Evolutionary conservation across 805 yeast species (phyloP).

Genomic region (Cyberlindnera suaveolens): DNA sequence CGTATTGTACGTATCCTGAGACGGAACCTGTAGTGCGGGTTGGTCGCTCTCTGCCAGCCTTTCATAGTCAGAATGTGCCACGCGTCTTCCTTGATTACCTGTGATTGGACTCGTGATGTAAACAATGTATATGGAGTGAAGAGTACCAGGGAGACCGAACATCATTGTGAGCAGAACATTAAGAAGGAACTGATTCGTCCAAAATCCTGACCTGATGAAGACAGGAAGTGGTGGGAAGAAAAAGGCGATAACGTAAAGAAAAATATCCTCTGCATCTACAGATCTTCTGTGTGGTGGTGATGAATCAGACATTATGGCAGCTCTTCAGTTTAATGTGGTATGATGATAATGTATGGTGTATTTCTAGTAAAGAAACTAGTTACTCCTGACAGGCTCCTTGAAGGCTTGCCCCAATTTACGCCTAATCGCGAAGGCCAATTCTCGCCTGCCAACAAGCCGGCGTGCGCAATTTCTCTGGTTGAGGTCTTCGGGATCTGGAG

Average conservation of each 20-base stretch:
- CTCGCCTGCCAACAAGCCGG: too few relatives aligned
- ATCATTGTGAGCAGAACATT: conserved; percentile 62
- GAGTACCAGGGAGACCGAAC: conserved; percentile 72
- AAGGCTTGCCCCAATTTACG: too few relatives aligned
- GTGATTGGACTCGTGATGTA: conserved; percentile 18
- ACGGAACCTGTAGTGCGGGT: neutral
- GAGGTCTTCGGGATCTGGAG: too few relatives aligned
- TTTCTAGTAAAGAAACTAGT: too few relatives aligned
- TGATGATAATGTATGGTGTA: too few relatives aligned
- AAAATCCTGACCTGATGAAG: conserved; percentile 53
- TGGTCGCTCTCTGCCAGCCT: conserved; percentile 13
- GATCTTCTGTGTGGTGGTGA: conserved; percentile 5
- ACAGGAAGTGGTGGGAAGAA: conserved; percentile 75
- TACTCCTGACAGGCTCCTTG: too few relatives aligned
- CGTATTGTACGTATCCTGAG: too few relatives aligned
- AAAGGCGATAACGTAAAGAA: conserved; percentile 53
- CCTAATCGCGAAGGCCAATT: too few relatives aligned
- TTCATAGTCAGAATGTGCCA: conserved; percentile 15
- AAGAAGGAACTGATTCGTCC: conserved; percentile 47
- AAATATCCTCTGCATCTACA: conserved; percentile 36
- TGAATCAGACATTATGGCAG: conserved; percentile 2
- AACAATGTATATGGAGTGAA: conserved; percentile 58
- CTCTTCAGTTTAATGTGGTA: neutral
- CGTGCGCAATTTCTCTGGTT: too few relatives aligned
- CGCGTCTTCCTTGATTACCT: conserved; percentile 15